These are phyloP conservation scores for Abelmoschus esculentus DNA, from an alignment of 345 rosid genomes.

Conservation along the genomic window DNA sequence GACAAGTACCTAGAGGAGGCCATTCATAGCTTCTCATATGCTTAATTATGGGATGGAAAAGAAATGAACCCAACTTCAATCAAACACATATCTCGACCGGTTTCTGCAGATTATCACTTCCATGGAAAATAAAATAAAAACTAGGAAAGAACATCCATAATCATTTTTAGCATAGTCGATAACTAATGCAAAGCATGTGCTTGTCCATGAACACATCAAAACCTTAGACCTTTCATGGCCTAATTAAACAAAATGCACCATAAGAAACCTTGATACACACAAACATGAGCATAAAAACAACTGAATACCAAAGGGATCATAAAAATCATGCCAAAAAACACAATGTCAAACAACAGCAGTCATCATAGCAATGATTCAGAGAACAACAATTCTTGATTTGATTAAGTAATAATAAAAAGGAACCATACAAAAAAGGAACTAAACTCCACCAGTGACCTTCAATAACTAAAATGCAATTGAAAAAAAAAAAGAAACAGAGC, in stretches of 20 bases:
- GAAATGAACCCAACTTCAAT: not conserved
- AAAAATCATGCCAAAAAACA: not conserved
- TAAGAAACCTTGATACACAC: not conserved
- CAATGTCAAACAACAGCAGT: constrained; percentile 2
- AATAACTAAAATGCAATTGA: constrained; percentile 16
- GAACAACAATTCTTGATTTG: constrained; percentile 21
- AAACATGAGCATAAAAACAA: not conserved
- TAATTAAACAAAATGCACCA: not conserved
- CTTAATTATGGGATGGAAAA: not conserved
- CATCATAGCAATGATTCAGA: not conserved
- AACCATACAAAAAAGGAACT: not conserved
- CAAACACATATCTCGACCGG: not conserved
- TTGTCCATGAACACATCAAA: not conserved
- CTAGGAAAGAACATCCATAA: not conserved
- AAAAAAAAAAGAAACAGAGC: not conserved
- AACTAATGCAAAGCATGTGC: not conserved
- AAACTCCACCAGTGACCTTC: constrained; percentile 14
- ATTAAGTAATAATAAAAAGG: constrained; percentile 18
- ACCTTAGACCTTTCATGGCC: not conserved
- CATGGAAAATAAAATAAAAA: not conserved
- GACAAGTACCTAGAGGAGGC: not conserved
- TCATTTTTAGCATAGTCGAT: not conserved
- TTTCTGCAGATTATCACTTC: not conserved
- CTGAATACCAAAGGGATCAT: not conserved
- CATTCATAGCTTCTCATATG: not conserved